These are phyloP conservation scores for Fusarium sp. DNA, from an alignment of 2,329 filamentous ascomycete species.

Conservation along the genomic window DNA sequence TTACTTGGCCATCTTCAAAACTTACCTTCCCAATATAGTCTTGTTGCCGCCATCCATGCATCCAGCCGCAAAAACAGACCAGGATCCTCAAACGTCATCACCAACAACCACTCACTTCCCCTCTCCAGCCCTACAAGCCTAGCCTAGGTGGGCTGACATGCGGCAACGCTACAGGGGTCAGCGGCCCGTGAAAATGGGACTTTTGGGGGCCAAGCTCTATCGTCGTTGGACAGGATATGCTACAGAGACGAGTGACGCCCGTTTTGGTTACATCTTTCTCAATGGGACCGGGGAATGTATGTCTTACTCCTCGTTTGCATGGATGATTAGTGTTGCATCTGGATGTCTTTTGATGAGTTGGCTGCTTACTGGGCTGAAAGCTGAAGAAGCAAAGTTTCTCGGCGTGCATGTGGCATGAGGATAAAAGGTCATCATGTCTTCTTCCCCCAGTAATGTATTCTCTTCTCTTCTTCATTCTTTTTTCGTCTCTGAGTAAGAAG, in stretches of 20 bases:
- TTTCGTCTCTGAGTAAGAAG: accelerated
- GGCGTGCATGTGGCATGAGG: background rate
- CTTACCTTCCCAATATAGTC: slow-evolving; percentile 13
- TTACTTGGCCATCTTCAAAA: background rate
- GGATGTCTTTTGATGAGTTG: slow-evolving; percentile 13
- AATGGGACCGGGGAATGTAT: background rate
- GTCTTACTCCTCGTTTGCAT: background rate
- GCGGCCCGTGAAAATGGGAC: slow-evolving; percentile 3
- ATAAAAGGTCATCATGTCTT: slow-evolving; percentile 22
- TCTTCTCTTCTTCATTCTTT: background rate
- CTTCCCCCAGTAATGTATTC: background rate
- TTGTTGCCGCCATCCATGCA: slow-evolving; percentile 9
- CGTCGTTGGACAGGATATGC: slow-evolving; percentile 8
- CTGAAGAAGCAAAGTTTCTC: slow-evolving; percentile 3
- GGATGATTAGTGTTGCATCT: background rate
- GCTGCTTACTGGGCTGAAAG: slow-evolving; percentile 22
- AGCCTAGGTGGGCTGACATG: slow-evolving; percentile 27
- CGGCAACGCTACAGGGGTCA: background rate
- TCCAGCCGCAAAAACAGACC: slow-evolving; percentile 2
- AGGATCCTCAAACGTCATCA: slow-evolving; percentile 13
- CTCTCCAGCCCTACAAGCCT: slow-evolving; percentile 31
- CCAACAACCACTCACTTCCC: slow-evolving; percentile 12
- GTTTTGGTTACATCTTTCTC: slow-evolving; percentile 12
- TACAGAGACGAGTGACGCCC: background rate
- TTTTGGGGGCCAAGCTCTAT: slow-evolving; percentile 27